phyloP scores from a whole-genome alignment of 2,329 filamentous ascomycete genomes.

The Fusarium verrucosum region DNA sequence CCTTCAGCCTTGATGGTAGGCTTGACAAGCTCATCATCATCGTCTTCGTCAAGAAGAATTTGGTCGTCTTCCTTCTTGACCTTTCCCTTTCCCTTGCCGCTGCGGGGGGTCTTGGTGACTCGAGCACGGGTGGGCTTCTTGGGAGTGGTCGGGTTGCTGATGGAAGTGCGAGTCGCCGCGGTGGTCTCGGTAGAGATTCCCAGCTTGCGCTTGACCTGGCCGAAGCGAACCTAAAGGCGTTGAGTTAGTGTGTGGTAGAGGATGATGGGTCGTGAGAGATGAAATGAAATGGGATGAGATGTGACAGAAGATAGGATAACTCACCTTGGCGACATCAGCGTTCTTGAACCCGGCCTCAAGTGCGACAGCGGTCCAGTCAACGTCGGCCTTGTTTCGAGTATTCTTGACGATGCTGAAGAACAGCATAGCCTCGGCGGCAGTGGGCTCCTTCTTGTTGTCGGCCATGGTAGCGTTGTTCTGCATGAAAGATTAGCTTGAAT shows the following conservation, averaged over 20 bases:
- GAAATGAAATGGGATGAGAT: background rate
- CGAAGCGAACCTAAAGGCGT: constrained; percentile 54
- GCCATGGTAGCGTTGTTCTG: constrained; percentile 42
- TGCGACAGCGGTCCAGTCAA: constrained; percentile 61
- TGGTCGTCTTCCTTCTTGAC: constrained; percentile 40
- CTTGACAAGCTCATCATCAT: constrained; percentile 29
- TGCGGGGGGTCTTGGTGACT: constrained; percentile 47
- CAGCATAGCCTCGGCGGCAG: constrained; percentile 54
- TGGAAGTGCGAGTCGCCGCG: constrained; percentile 8
- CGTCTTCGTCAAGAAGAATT: constrained; percentile 7
- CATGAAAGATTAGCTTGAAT: constrained; percentile 2
- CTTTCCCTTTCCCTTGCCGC: constrained; percentile 32
- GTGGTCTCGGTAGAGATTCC: constrained; percentile 48
- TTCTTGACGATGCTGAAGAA: constrained; percentile 58
- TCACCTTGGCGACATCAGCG: constrained; percentile 56
- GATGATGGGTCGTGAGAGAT: background rate
- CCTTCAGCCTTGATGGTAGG: constrained; percentile 31
- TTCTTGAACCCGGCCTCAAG: constrained; percentile 56
- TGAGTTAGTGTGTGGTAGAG: background rate
- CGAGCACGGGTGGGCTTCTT: constrained; percentile 43
- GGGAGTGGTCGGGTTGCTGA: constrained; percentile 15
- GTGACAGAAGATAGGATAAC: constrained; percentile 1
- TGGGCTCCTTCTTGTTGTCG: constrained; percentile 51
- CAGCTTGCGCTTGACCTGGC: constrained; percentile 60
- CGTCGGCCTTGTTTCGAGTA: constrained; percentile 54